A percentile compares a stretch with the other conserved stretches of the same genome.
Evolutionary conservation across 1,139 yeast genomes (phyloP).

Genomic region (Saccharomycopsis hybrid): DNA sequence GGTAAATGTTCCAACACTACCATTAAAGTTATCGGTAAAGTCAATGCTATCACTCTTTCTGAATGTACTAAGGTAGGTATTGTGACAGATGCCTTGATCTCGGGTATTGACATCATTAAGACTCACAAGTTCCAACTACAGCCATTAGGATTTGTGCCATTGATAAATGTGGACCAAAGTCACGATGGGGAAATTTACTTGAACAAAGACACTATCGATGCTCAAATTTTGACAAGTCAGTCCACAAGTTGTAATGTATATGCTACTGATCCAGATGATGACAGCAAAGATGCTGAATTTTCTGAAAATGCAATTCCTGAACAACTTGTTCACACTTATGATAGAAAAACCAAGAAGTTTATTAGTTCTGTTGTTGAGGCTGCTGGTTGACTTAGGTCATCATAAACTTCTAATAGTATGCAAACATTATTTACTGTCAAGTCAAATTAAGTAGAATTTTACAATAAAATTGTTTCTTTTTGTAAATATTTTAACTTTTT

Average conservation of each 20-base stretch:
- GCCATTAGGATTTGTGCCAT: conserved; percentile 71
- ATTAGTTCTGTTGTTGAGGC: conserved; percentile 52
- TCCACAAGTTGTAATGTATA: conserved; percentile 81
- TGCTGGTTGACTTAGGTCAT: conserved; percentile 34
- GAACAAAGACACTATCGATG: conserved; percentile 58
- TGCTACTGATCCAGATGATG: conserved; percentile 58
- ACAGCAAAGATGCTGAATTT: conserved; percentile 49
- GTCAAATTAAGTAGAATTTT: too few relatives aligned
- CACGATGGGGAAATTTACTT: conserved; percentile 82
- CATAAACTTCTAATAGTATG: too few relatives aligned
- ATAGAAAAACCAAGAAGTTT: conserved; percentile 36
- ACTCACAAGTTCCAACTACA: conserved; percentile 80
- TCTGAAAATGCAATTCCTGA: conserved; percentile 81
- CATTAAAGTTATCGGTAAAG: conserved; percentile 83
- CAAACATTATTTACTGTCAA: too few relatives aligned
- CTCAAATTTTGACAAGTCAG: conserved; percentile 76
- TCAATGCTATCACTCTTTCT: conserved; percentile 78
- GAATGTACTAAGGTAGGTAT: conserved; percentile 68
- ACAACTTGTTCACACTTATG: conserved; percentile 65
- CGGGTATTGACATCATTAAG: conserved; percentile 85
- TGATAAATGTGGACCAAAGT: conserved; percentile 80
- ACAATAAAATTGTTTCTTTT: too few relatives aligned
- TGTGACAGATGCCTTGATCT: conserved; percentile 75
- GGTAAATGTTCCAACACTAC: conserved; percentile 73
- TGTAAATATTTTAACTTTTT: too few relatives aligned